These are phyloP conservation scores for Daldinia concentrica DNA, from an alignment of 495 filamentous ascomycete species.

Conservation along the genomic window DNA sequence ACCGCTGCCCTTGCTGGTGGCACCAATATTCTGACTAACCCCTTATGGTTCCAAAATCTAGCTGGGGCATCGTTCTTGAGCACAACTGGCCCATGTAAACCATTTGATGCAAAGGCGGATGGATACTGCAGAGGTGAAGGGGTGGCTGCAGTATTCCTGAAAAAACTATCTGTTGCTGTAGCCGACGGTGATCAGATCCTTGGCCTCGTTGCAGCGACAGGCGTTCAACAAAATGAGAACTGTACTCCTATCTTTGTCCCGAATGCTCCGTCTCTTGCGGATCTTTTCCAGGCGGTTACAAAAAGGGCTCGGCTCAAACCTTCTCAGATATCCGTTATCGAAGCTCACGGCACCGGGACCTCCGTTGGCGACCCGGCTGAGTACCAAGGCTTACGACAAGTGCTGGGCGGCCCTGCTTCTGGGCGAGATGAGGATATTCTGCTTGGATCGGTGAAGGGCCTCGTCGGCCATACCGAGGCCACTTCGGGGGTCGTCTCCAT, in stretches of 20 bases:
- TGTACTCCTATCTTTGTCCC: slow-evolving; percentile 52
- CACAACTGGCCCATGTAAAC: slow-evolving; percentile 45
- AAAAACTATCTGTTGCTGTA: slow-evolving; percentile 58
- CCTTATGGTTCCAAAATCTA: slow-evolving; percentile 49
- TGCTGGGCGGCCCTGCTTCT: slow-evolving; percentile 46
- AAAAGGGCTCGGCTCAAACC: slow-evolving; percentile 36
- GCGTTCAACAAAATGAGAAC: slow-evolving; percentile 57
- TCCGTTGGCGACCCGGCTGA: slow-evolving; percentile 53
- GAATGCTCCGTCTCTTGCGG: slow-evolving; percentile 39
- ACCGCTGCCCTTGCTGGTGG: slow-evolving; percentile 54
- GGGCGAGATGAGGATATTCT: slow-evolving; percentile 48
- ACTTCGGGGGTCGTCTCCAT: slow-evolving; percentile 56
- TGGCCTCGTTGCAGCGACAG: slow-evolving; percentile 61
- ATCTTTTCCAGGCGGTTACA: slow-evolving; percentile 42
- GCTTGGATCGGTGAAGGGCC: slow-evolving; percentile 58
- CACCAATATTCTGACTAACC: slow-evolving; percentile 36
- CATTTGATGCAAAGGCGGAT: slow-evolving; percentile 59
- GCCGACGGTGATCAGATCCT: slow-evolving; percentile 60
- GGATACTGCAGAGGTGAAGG: slow-evolving; percentile 70
- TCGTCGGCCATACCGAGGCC: slow-evolving; percentile 61
- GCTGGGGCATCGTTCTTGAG: slow-evolving; percentile 54
- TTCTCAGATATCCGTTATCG: slow-evolving; percentile 37
- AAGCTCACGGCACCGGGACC: slow-evolving; percentile 59
- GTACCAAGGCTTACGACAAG: slow-evolving; percentile 44
- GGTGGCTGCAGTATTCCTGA: slow-evolving; percentile 60